Evolutionary conservation across 2,329 filamentous ascomycete species (phyloP), one percentile per base, ranked within the genome.

Genomic region (Penicillium hordei): DNA sequence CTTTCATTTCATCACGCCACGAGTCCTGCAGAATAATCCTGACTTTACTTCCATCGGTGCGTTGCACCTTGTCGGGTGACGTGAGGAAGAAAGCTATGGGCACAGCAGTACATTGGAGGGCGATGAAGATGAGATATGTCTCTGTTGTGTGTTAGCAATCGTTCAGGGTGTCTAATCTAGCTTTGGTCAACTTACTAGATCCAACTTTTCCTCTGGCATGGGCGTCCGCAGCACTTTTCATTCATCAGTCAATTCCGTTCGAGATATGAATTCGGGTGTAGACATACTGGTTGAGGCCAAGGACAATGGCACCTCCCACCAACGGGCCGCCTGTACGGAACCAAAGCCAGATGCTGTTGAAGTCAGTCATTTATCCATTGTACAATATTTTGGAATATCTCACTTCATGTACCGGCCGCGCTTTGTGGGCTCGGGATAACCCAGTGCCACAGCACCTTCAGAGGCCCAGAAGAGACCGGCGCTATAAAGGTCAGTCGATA

Each of bases 381-480:
- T 4, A 15, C 12, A 5, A 21, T 2, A n/a, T 15, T 27, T 29
- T 9, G 4, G 15, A 12, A 17, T 10, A 23, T 58, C 65, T 48
- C 19, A 68, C 67, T 78, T 78, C 69, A 80, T 75, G 55, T 81
- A 82, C 39, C 69, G 73, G 2, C 79, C 81, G 48, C 80, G 69
- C 58, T 81, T 82, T 2, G 70, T 61, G 1, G 76, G 73, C 58
- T 82, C 80, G 0, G 81, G 69, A 46, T 82, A 82, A 0, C 79
- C 80, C 12, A 81, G 68, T 0, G 79, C 79, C 5, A 82, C 75
- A 0, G 81, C 79, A 13, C 79, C 81, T 64, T 83, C 81, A 9
- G 75, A 74, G 0, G 79, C 78, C 80, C 81, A 83, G 69, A 82
- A 82, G 1, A 82, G 68, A 1, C 79, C 80, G 0, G 80, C 80